Evolutionary conservation across 192 early-diverging fungal species (phyloP), one percentile per base, ranked within the genome.

Genomic region (Gorgonomyces haynaldii): DNA sequence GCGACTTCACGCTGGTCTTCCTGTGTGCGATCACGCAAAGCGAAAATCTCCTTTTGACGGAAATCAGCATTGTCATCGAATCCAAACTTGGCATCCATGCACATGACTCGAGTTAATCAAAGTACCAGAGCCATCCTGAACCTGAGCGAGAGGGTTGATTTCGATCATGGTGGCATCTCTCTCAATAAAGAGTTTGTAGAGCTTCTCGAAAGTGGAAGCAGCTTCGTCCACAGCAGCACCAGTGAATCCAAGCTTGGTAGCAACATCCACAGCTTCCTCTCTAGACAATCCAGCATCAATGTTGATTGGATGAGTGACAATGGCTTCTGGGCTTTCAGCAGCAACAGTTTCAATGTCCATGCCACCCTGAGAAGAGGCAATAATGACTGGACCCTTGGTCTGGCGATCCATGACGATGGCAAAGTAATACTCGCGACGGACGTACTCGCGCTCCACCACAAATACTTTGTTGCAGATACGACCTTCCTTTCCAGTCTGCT

Each of bases 11-110:
- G 88, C 30, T 85, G 75, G 64, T 98, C 95, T 71, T 98, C 95
- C 78, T 96, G 95, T 41, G 81, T 80, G 36, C 77, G 73, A 69
- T 98, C 92, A 54, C 95, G 88, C 42, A 94, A 78, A 15, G 56
- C 70, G 58, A 87, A 86, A 23, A 94, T 72, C 37, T 86, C 91
- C 65, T 83, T 74, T 71, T 98, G 95, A 56, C 90, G 83, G 81
- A 94, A 96, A 39, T 88, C 87, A 54, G 95, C 92, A 63, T 98
- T 98, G 76, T 98, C 95, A 70, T 98, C 95, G 64, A 96, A 96
- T 54, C 88, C 89, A 69, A 96, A 81, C 77, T 98, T 98, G 74
- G 95, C 95, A 66, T 98, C 95, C 91, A 98, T 96, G 74, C 88
- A 88, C 65, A 86, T 70, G 30, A 94, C 82, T 63, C 90, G 83